Conservation (phyloP, 116 monocot genomes). For the Dioscorea cayenensis region DNA sequence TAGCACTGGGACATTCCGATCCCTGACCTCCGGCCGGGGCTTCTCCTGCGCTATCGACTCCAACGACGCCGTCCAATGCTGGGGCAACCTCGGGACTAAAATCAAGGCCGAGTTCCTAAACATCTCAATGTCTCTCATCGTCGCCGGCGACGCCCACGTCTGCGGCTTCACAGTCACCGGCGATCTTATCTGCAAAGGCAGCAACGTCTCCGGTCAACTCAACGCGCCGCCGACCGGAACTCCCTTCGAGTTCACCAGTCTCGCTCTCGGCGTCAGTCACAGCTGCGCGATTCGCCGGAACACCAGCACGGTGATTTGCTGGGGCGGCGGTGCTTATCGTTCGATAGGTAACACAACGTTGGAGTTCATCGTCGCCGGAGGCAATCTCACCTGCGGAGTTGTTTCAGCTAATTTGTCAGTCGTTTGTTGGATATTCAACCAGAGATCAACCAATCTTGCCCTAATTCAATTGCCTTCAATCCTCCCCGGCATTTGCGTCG, state of each 20-base stretch:
- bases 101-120: conserved; percentile 30
- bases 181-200: conserved; percentile 45
- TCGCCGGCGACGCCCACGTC: conserved; percentile 60
- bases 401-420: conserved; percentile 39
- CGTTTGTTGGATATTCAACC: conserved; percentile 44
- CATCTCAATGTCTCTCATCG: conserved; percentile 38
- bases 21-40: conserved; percentile 65
- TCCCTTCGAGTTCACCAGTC: conserved; percentile 29
- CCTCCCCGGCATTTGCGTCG: conserved; percentile 64
- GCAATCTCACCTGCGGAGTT: conserved; percentile 68
- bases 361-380: conserved; percentile 63
- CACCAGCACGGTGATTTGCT: conserved; percentile 53
- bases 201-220: conserved; percentile 42
- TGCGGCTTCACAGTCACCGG: conserved; percentile 54
- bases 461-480: conserved; percentile 25
- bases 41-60: conserved; percentile 62
- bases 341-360: conserved; percentile 29
- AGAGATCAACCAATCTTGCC: background rate
- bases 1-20: conserved; percentile 38
- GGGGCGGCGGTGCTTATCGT: conserved; percentile 31
- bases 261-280: conserved; percentile 56
- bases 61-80: conserved; percentile 41
- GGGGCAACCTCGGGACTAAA: conserved; percentile 27
- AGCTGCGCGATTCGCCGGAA: conserved; percentile 41
- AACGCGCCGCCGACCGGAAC: conserved; percentile 6